Evolutionary conservation across 768 basidiomycete species (phyloP).

Genomic region (Symmetrospora coprosmae): DNA sequence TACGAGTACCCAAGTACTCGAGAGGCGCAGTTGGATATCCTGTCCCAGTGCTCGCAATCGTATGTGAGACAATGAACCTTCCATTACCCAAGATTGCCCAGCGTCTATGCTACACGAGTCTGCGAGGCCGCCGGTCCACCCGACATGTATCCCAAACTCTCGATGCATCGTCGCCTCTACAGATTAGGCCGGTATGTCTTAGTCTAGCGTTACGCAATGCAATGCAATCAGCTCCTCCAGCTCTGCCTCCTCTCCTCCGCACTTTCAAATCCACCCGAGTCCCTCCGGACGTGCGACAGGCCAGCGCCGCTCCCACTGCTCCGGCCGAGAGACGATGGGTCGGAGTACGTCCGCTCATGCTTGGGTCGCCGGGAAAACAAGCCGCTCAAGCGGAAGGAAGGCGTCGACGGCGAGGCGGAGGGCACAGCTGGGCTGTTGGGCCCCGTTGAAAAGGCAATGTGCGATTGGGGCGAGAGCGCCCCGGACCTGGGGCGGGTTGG

Average conservation of each 20-base stretch:
- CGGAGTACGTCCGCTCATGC: not conserved
- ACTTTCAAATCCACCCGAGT: slow-evolving; percentile 3
- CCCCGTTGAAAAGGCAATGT: not conserved
- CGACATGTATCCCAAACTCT: no score
- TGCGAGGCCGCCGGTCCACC: no score
- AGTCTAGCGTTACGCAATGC: no score
- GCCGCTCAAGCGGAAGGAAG: slow-evolving; percentile 7
- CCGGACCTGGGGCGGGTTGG: not conserved
- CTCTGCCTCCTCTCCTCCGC: slow-evolving; percentile 8
- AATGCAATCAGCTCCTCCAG: not conserved
- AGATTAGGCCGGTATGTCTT: no score
- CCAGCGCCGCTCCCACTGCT: not conserved
- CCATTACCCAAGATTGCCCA: no score
- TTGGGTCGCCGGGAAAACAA: not conserved
- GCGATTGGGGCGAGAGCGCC: not conserved
- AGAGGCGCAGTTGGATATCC: no score
- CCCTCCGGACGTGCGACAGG: not conserved
- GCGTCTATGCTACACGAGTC: no score
- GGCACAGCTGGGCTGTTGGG: not conserved
- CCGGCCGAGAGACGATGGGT: not conserved
- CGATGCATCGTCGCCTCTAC: no score
- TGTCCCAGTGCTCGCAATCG: no score
- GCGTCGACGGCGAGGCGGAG: not conserved
- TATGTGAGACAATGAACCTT: no score
- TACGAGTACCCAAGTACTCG: no score